A percentile compares a stretch with the other conserved stretches of the same genome.
These are phyloP conservation scores for Penicillium verrucosum DNA, from an alignment of 2,329 filamentous ascomycete genomes.

Conservation along the genomic window DNA sequence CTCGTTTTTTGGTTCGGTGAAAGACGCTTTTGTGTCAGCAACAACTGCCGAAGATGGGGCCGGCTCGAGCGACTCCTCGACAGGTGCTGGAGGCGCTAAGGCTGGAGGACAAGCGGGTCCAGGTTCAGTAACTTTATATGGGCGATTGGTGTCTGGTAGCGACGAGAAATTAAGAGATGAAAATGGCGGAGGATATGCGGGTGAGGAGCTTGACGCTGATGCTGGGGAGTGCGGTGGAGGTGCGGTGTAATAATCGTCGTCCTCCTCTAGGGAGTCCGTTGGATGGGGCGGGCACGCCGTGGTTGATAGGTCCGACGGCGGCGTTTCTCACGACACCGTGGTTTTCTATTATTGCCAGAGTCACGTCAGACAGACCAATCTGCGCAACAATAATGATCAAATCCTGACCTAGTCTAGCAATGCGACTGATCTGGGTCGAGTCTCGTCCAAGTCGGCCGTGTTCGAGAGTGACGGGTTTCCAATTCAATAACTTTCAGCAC, in stretches of 20 bases:
- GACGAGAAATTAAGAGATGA: slow-evolving; percentile 60
- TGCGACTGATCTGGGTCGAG: neutral
- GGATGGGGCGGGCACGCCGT: slow-evolving; percentile 44
- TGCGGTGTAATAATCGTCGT: slow-evolving; percentile 38
- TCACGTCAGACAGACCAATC: neutral
- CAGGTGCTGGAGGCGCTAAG: slow-evolving; percentile 52
- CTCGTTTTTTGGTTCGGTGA: slow-evolving; percentile 77
- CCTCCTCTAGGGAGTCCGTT: slow-evolving; percentile 41
- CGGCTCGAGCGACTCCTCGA: slow-evolving; percentile 48
- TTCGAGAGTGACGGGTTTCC: neutral
- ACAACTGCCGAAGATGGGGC: slow-evolving; percentile 50
- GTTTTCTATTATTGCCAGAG: slow-evolving; percentile 8
- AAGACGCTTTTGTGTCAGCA: slow-evolving; percentile 78
- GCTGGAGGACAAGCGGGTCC: slow-evolving; percentile 48
- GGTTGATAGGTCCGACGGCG: slow-evolving; percentile 34
- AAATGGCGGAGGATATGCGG: slow-evolving; percentile 59
- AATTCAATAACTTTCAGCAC: neutral
- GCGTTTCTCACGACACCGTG: slow-evolving; percentile 34
- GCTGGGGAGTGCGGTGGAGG: slow-evolving; percentile 41
- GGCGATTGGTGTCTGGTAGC: slow-evolving; percentile 36
- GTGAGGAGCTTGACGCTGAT: slow-evolving; percentile 51
- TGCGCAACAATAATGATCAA: neutral
- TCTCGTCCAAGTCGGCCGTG: neutral
- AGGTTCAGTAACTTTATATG: slow-evolving; percentile 47
- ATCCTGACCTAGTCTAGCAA: neutral